Percentiles rank a stretch among this genome's conserved stretches.
Conservation (phyloP, 2,329 filamentous ascomycete species). For the Neophaeococcomyces mojaviensis region DNA sequence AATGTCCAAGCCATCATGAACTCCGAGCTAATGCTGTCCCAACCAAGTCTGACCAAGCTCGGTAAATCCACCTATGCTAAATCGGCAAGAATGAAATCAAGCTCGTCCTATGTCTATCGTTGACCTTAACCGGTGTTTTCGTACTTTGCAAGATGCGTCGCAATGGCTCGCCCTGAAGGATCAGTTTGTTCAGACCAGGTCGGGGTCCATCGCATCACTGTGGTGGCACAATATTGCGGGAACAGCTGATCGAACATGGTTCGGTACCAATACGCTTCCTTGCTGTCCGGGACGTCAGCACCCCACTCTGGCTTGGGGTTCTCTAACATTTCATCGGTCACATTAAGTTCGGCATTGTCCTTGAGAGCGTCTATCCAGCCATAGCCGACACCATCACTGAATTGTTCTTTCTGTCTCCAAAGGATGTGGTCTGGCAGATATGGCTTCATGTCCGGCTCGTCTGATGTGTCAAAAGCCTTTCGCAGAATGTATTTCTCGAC, state of each 20-base stretch:
- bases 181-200: constrained; percentile 97
- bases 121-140: constrained; percentile 19
- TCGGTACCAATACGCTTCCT: constrained; percentile 99
- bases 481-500: constrained; percentile 98
- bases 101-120: neutral
- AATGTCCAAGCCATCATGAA: too few relatives aligned
- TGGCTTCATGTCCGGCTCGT: constrained; percentile 69
- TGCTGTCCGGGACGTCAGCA: constrained; percentile 82
- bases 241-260: constrained; percentile 99
- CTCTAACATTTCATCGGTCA: constrained; percentile 97
- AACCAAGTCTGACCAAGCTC: too few relatives aligned
- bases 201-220: constrained; percentile 92
- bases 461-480: constrained; percentile 91
- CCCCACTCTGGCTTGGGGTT: constrained; percentile 98
- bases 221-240: constrained; percentile 80
- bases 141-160: constrained; percentile 70
- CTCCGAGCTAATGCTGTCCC: too few relatives aligned
- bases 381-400: constrained; percentile 96
- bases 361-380: constrained; percentile 98
- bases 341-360: constrained; percentile 80
- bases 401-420: constrained; percentile 99
- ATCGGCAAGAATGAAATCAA: neutral
- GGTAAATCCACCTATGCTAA: too few relatives aligned
- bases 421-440: constrained; percentile 96
- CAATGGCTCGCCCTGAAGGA: constrained; percentile 80